Conservation (phyloP, 2,329 filamentous ascomycete genomes). For the Sporothrix brunneoviolacea region DNA sequence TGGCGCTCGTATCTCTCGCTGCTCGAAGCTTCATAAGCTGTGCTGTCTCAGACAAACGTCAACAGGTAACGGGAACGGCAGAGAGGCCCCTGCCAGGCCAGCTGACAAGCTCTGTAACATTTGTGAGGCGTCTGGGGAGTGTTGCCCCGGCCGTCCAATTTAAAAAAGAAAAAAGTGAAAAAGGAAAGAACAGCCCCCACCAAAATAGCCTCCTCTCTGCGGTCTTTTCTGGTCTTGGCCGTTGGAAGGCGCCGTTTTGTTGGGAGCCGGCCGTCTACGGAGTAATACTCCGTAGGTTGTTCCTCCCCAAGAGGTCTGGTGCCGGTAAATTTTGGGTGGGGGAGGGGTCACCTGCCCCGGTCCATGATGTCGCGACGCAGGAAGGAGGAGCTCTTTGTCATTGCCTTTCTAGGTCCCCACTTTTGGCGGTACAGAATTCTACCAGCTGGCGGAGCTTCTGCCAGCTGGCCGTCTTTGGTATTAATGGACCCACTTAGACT, state of each 20-base stretch:
- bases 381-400: background rate
- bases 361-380: no score
- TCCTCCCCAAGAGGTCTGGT: slow-evolving; percentile 1
- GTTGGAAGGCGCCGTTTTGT: background rate
- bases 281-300: background rate
- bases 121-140: background rate
- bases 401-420: background rate
- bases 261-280: no score
- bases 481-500: background rate
- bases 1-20: background rate
- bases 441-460: no score
- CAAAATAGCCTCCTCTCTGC: no score
- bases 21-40: slow-evolving; percentile 1
- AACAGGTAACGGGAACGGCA: background rate
- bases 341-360: slow-evolving; percentile 2
- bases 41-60: background rate
- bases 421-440: no score
- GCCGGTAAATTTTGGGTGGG: slow-evolving; percentile 1
- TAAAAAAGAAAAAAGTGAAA: no score
- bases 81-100: slow-evolving; percentile 3
- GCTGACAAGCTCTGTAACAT: slow-evolving; percentile 3
- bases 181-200: no score
- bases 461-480: no score
- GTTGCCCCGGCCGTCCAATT: background rate
- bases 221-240: background rate